Percentiles rank a stretch among this genome's conserved stretches.
Conservation (phyloP, 2,329 filamentous ascomycete species). For the Arthrobotrys pseudoclavata region DNA sequence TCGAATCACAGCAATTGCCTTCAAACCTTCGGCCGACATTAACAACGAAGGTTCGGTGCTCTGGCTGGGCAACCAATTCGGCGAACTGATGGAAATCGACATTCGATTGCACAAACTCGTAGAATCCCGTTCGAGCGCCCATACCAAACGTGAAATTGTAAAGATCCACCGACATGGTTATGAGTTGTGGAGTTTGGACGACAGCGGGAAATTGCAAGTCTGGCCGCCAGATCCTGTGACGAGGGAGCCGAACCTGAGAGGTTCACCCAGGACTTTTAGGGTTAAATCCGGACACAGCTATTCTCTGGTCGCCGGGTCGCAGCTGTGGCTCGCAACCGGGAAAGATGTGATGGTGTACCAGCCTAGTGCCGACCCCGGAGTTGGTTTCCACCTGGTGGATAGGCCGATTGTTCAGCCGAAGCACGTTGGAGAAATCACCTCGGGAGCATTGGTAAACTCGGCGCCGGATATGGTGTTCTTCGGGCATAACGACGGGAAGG, state of each 20-base stretch:
- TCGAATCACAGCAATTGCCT: constrained; percentile 83
- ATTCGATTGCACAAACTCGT: constrained; percentile 79
- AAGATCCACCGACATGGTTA: constrained; percentile 88
- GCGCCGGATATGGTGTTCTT: constrained; percentile 86
- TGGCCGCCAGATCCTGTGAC: constrained; percentile 83
- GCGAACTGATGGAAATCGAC: constrained; percentile 91
- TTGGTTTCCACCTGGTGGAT: constrained; percentile 80
- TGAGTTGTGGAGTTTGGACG: constrained; percentile 94
- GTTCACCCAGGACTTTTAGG: constrained; percentile 81
- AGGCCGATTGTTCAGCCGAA: constrained; percentile 78
- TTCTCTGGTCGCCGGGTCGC: constrained; percentile 85
- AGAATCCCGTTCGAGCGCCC: constrained; percentile 77
- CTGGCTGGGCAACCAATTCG: constrained; percentile 90
- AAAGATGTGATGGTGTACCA: constrained; percentile 89
- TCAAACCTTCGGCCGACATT: constrained; percentile 83
- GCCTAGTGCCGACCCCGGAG: constrained; percentile 77
- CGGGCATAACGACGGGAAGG: constrained; percentile 91
- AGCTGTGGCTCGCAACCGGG: constrained; percentile 88
- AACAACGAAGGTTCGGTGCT: constrained; percentile 83
- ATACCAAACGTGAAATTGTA: constrained; percentile 82
- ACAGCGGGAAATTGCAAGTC: constrained; percentile 85
- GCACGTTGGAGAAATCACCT: constrained; percentile 83
- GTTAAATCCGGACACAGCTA: constrained; percentile 86
- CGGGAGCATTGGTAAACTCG: constrained; percentile 80
- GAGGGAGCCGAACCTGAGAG: constrained; percentile 79